Evolutionary conservation across 768 basidiomycete genomes (phyloP).

Genomic region (Mycena rosella): DNA sequence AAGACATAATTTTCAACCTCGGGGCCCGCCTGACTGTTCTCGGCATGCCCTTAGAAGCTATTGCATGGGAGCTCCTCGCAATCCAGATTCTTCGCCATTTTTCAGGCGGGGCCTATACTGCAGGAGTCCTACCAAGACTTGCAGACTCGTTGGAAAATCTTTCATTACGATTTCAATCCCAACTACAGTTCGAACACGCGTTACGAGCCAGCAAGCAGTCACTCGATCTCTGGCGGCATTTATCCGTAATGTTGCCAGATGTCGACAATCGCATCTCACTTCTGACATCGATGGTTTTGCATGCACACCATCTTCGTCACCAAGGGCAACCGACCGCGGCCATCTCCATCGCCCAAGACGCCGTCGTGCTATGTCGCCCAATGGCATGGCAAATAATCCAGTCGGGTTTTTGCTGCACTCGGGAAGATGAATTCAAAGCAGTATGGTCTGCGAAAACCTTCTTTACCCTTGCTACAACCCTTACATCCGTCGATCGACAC

Average conservation of each 20-base stretch:
- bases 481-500: neutral
- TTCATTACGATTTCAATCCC: neutral
- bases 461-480: neutral
- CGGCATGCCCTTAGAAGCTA: neutral
- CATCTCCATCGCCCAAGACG: conserved; percentile 1
- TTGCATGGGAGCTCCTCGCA: neutral
- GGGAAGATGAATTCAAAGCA: neutral
- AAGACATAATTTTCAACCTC: neutral
- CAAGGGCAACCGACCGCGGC: neutral
- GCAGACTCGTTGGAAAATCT: neutral
- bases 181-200: neutral
- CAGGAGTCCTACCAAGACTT: neutral
- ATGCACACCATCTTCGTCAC: neutral
- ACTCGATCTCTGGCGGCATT: neutral
- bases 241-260: neutral
- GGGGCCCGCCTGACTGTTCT: neutral
- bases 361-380: neutral
- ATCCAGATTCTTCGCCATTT: conserved; percentile 1
- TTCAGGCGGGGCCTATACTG: too few species aligned
- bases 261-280: neutral
- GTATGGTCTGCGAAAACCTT: neutral
- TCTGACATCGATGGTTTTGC: neutral
- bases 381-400: neutral
- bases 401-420: neutral
- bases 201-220: neutral